These are phyloP conservation scores for Selaginella moellendorffii DNA, from an alignment of 75 land plant genomes.

Conservation along the genomic window DNA sequence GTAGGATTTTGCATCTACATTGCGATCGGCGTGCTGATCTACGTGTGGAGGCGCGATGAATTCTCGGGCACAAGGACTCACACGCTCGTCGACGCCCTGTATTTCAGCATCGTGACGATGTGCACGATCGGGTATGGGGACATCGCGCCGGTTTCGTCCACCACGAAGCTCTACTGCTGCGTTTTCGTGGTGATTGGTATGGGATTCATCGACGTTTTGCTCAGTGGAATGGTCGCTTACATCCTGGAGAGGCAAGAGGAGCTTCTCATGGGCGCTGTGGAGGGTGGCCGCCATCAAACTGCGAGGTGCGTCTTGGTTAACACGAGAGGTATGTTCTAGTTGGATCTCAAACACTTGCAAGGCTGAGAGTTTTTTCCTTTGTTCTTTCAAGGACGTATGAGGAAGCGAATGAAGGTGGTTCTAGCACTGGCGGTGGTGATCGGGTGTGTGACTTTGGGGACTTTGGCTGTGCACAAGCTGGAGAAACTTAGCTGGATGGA, in stretches of 20 bases:
- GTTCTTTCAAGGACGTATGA: slow-evolving; percentile 2
- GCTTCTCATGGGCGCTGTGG: not conserved
- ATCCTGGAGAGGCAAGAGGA: not conserved
- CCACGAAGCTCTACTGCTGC: slow-evolving; percentile 1
- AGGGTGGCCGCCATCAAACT: not conserved
- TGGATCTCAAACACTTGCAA: too few species aligned
- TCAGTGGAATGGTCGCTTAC: slow-evolving; percentile 7
- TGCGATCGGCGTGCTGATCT: not conserved
- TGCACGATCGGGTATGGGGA: slow-evolving; percentile 10
- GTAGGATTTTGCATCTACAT: not conserved
- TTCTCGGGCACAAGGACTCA: not conserved
- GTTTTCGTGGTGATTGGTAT: not conserved
- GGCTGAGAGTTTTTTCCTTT: too few species aligned
- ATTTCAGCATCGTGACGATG: slow-evolving; percentile 9
- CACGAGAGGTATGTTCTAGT: too few species aligned
- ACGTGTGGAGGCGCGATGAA: not conserved
- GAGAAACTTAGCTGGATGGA: slow-evolving; percentile 3
- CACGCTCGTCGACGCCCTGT: not conserved
- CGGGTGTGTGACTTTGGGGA: not conserved
- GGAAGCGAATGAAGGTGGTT: slow-evolving; percentile 1
- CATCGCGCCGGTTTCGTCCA: not conserved
- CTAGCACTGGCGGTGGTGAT: slow-evolving; percentile 3
- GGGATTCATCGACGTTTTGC: not conserved
- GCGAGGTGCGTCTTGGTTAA: not conserved
- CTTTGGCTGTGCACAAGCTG: not conserved